Percentiles rank a stretch among this genome's conserved stretches.
These are phyloP conservation scores for Mycena latifolia DNA, from an alignment of 768 basidiomycete genomes.

Conservation along the genomic window DNA sequence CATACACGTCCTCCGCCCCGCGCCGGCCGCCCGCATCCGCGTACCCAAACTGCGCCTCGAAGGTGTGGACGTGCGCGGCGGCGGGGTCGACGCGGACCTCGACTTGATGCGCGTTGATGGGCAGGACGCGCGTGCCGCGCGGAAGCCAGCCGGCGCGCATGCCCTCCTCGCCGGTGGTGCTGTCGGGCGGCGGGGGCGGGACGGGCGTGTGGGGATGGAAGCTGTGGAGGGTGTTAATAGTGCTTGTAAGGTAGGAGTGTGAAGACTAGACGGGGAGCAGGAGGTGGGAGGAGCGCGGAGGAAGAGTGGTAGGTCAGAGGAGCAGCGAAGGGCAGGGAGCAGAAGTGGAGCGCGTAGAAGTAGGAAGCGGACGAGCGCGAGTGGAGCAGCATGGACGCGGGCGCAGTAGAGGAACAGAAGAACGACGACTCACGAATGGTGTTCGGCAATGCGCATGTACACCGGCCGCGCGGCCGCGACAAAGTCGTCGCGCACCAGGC, in stretches of 20 bases:
- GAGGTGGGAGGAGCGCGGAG: too few relatives aligned
- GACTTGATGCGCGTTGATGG: background rate
- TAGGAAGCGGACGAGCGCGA: too few relatives aligned
- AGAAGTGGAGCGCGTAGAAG: too few relatives aligned
- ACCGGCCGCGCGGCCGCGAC: constrained; percentile 56
- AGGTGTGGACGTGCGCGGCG: background rate
- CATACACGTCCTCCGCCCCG: constrained; percentile 3
- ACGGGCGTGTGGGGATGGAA: constrained; percentile 18
- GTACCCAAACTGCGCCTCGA: constrained; percentile 1
- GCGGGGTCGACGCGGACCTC: constrained; percentile 23
- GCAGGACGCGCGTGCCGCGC: constrained; percentile 8
- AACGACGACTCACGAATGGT: too few relatives aligned
- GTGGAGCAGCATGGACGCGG: too few relatives aligned
- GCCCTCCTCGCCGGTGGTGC: constrained; percentile 18
- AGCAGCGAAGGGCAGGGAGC: too few relatives aligned
- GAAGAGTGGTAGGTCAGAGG: background rate
- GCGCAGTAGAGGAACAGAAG: constrained; percentile 25
- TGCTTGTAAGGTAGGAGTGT: too few relatives aligned
- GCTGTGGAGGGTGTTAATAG: constrained; percentile 10
- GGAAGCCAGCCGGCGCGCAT: too few relatives aligned
- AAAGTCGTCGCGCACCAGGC: constrained; percentile 37
- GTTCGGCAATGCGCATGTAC: constrained; percentile 60
- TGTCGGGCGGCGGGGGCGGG: constrained; percentile 18
- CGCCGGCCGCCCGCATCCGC: background rate
- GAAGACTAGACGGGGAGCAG: too few relatives aligned